Conservation (phyloP, 2,329 filamentous ascomycete genomes). For the Scytalidium sp. region DNA sequence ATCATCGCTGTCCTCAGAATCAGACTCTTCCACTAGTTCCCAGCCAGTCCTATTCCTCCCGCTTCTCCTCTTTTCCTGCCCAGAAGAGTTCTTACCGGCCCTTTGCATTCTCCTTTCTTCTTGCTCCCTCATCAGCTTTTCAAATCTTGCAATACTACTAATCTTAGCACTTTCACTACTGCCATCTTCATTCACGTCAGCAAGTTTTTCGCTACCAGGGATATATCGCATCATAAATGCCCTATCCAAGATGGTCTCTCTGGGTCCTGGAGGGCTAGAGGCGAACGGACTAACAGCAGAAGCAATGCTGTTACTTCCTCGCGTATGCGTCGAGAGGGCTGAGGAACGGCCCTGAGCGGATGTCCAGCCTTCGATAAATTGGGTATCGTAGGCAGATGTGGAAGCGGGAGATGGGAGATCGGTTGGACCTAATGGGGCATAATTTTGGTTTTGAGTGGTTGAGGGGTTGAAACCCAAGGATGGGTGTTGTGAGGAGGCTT, state of each 20-base stretch:
- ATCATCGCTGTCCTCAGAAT: slow-evolving; percentile 32
- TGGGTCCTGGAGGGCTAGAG: slow-evolving; percentile 41
- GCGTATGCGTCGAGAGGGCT: slow-evolving; percentile 50
- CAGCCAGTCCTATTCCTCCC: background rate
- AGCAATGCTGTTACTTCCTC: slow-evolving; percentile 52
- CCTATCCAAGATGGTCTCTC: slow-evolving; percentile 65
- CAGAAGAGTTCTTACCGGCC: slow-evolving; percentile 4
- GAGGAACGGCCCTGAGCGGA: slow-evolving; percentile 57
- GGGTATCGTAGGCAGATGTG: slow-evolving; percentile 50
- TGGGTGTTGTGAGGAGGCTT: slow-evolving; percentile 26
- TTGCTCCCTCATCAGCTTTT: slow-evolving; percentile 61
- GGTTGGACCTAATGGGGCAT: slow-evolving; percentile 47
- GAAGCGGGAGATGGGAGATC: slow-evolving; percentile 56
- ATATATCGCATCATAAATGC: slow-evolving; percentile 63
- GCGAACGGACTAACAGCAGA: slow-evolving; percentile 42
- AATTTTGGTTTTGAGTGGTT: slow-evolving; percentile 43
- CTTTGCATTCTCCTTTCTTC: slow-evolving; percentile 42
- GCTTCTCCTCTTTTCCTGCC: slow-evolving; percentile 11
- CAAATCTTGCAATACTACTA: slow-evolving; percentile 62
- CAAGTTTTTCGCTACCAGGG: slow-evolving; percentile 53
- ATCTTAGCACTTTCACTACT: slow-evolving; percentile 55
- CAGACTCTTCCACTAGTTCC: slow-evolving; percentile 15
- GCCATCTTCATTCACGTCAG: slow-evolving; percentile 4
- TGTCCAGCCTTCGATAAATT: slow-evolving; percentile 60
- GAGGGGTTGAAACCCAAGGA: slow-evolving; percentile 45